Evolutionary conservation across 192 early-diverging fungal genomes (phyloP), one percentile per base, ranked within the genome.

Genomic region (Dissophora ornata): DNA sequence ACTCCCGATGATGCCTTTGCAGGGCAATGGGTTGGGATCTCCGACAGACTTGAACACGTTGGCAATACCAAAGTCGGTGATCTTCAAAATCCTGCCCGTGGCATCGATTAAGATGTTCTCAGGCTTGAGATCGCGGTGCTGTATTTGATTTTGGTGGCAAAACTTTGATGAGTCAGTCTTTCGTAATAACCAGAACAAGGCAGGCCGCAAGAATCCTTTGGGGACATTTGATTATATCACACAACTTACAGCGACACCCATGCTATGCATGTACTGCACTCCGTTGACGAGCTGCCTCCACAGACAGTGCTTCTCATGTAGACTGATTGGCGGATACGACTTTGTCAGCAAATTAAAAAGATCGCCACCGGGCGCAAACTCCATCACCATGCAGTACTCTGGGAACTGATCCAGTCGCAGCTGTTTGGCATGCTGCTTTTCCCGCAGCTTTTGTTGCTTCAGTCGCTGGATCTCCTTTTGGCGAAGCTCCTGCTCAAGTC

Each of bases 11-110:
- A 92, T 71, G n/a, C 93, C 94, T 42, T 69, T 86, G 32, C 86
- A 86, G 36, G 87, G 83, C 34, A 88, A 85, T 8, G 81, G 53
- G 32, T 58, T 71, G 12, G 66, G 80, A 50, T 90, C 85, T 67
- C 92, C 93, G 16, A 88, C 88, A 42, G 71, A 75, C 42, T 67
- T 65, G 81, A 94, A 93, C 18, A 92, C 91, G 53, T 88, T 86
- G 0, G 88, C 87, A 26, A 88, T 89, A 2, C 93, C 93, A 81
- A 95, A 95, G 70, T 95, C 93, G 2, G 90, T 88, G 47, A 95
- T 93, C 70, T 95, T 95, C 15, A 95, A 75, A 30, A 83, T 82
- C 26, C 63, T 51, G 16, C 87, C 85, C 15, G 84, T 63, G 9
- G 61, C 61, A 49, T 88, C 89, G 32, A 95, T 65, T 9, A 95